Conservation (phyloP, 2,329 filamentous ascomycete genomes). For the Zymoseptoria brevis region DNA sequence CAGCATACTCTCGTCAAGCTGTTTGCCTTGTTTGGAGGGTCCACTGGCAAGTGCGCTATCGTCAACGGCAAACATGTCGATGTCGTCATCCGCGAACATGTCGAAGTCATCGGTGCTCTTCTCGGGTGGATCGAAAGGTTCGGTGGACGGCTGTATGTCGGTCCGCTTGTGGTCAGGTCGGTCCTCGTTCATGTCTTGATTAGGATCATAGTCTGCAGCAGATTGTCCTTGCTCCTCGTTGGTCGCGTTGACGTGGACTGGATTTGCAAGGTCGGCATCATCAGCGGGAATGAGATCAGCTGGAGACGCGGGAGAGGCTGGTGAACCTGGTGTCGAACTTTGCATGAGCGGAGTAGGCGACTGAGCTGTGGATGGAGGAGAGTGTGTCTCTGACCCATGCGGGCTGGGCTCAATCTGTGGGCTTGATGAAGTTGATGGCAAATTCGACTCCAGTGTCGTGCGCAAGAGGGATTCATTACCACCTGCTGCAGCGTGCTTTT, state of each 20-base stretch:
- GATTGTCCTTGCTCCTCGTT: slow-evolving; percentile 64
- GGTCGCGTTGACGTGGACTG: slow-evolving; percentile 22
- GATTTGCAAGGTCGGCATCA: slow-evolving; percentile 33
- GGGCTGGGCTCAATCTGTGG: slow-evolving; percentile 22
- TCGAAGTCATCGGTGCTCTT: slow-evolving; percentile 40
- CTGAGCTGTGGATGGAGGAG: slow-evolving; percentile 18
- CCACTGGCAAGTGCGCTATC: slow-evolving; percentile 34
- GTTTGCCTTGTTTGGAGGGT: slow-evolving; percentile 45
- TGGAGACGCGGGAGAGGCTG: slow-evolving; percentile 29
- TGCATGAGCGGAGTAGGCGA: slow-evolving; percentile 33
- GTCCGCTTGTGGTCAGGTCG: slow-evolving; percentile 24
- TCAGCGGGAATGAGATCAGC: slow-evolving; percentile 36
- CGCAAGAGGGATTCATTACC: slow-evolving; percentile 56
- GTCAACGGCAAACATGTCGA: slow-evolving; percentile 81
- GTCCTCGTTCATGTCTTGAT: slow-evolving; percentile 79
- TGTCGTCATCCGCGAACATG: slow-evolving; percentile 62
- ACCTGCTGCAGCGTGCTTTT: slow-evolving; percentile 62
- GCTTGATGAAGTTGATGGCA: slow-evolving; percentile 31
- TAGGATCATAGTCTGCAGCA: slow-evolving; percentile 90
- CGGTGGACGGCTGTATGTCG: slow-evolving; percentile 18
- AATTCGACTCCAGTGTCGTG: slow-evolving; percentile 43
- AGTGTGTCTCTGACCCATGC: slow-evolving; percentile 20
- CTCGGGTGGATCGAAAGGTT: neutral
- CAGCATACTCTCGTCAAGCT: slow-evolving; percentile 65
- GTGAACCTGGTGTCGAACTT: slow-evolving; percentile 14